Evolutionary conservation across 805 yeast genomes (phyloP), one percentile per base, ranked within the genome.

Genomic region (Tetrapisispora nanseiensis): DNA sequence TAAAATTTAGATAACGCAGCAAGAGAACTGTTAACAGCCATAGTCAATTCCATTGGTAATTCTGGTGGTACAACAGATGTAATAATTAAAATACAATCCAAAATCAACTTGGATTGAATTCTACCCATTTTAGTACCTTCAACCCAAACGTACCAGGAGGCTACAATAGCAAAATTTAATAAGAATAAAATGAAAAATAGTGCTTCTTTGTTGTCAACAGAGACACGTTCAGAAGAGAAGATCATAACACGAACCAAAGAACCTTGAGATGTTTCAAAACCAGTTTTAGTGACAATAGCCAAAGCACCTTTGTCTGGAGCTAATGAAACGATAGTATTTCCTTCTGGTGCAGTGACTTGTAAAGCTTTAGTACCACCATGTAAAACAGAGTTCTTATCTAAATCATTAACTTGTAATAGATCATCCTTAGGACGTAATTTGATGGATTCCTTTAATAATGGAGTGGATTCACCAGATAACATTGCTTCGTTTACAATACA

Each of bases 1-100:
- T 81, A 89, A 62, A 73, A 81, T 65, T 92, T 92, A 54, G 83
- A 79, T 50, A 92, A 72, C 3, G 97, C 87, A 45, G 87, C 78
- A 61, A 92, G 71, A 6, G 97, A 89, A 30, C 84, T 74, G 66
- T 92, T 92, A 32, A 92, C 98, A 46, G 98, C 97, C 90, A 92
- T 82, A 12, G 98, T 92, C 55, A 92, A 75, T 70, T 92, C 98
- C 97, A 92, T 92, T 45, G 98, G 98, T 52, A 92, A 74, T 68
- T 92, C 98, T 33, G 98, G 98, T 29, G 98, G 98, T 32, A 92
- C 98, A 49, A 92, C 98, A 39, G 97, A 89, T 16, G 98, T 92
- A 55, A 92, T 76, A 54, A 92, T 94, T 58, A 92, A 76, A 50
- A 92, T 83, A 79, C 98, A 92, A 66, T 92, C 97, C 58, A 92